Evolutionary conservation across 2,329 filamentous ascomycete species (phyloP).

Genomic region (Pseudogymnoascus sp.): DNA sequence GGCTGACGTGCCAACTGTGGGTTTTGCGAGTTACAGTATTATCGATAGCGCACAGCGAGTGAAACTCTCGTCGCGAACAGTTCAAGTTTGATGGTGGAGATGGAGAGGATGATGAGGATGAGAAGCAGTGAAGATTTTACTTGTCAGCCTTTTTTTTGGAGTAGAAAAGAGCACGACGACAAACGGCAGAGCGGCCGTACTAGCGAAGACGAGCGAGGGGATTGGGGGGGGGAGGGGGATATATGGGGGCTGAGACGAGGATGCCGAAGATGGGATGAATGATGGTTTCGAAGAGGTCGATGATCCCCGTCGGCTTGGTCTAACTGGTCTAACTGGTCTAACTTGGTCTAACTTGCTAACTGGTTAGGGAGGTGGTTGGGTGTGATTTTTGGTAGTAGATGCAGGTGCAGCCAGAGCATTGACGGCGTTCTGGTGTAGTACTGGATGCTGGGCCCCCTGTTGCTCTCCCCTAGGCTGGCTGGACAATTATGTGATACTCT

Average conservation of each 20-base stretch:
- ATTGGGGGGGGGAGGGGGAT: background rate
- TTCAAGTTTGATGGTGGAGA: background rate
- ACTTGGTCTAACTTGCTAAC: background rate
- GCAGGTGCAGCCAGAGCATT: conserved; percentile 2
- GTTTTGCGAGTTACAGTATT: conserved; percentile 4
- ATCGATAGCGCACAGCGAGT: background rate
- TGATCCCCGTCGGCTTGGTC: background rate
- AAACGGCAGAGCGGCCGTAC: background rate
- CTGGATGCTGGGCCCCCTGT: background rate
- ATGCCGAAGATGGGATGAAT: conserved; percentile 7
- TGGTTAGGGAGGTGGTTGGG: background rate
- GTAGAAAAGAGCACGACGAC: background rate
- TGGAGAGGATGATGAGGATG: background rate
- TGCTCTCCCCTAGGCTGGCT: background rate
- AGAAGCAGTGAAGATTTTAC: background rate
- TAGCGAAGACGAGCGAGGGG: background rate
- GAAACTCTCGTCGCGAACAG: background rate
- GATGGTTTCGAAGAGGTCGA: conserved; percentile 5
- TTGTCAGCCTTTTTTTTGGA: background rate
- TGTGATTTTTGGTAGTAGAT: background rate
- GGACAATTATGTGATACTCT: background rate
- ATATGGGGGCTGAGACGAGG: conserved; percentile 5
- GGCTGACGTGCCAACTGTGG: conserved; percentile 4
- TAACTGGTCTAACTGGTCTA: background rate
- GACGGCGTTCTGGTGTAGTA: background rate